Conservation (phyloP, 768 basidiomycete genomes). For the Termitomyces titanicus region DNA sequence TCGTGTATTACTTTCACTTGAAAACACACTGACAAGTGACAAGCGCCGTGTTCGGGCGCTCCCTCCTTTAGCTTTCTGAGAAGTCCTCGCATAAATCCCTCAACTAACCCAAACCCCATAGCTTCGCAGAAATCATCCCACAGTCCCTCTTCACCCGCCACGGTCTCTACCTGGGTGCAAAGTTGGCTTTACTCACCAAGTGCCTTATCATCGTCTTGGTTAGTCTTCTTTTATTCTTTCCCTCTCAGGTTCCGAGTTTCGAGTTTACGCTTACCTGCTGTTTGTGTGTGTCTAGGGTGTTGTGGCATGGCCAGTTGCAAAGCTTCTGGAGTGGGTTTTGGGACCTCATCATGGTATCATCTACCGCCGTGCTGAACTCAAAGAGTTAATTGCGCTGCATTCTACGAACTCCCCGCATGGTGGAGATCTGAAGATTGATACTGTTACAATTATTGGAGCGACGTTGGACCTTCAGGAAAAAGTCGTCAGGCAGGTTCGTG, state of each 20-base stretch:
- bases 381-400: slow-evolving; percentile 90
- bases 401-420: slow-evolving; percentile 67
- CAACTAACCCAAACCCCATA: slow-evolving; percentile 21
- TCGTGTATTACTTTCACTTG: too few species aligned
- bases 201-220: slow-evolving; percentile 70
- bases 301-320: slow-evolving; percentile 84
- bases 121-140: slow-evolving; percentile 90
- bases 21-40: too few species aligned
- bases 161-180: slow-evolving; percentile 85
- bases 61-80: too few species aligned
- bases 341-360: slow-evolving; percentile 90
- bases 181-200: slow-evolving; percentile 67
- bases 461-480: slow-evolving; percentile 89
- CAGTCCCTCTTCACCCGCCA: slow-evolving; percentile 91
- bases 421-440: slow-evolving; percentile 84
- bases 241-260: slow-evolving; percentile 1
- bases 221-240: slow-evolving; percentile 14
- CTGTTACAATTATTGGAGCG: slow-evolving; percentile 86
- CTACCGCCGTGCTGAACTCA: slow-evolving; percentile 81
- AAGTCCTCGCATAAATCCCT: too few species aligned
- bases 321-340: slow-evolving; percentile 71
- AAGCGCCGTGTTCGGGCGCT: too few species aligned
- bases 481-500: slow-evolving; percentile 58
- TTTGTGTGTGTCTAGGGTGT: slow-evolving; percentile 43
- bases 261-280: not conserved